phyloP scores from a whole-genome alignment of 108 stramenopile species.

The Pinguiococcus pyrenoidosus region DNA sequence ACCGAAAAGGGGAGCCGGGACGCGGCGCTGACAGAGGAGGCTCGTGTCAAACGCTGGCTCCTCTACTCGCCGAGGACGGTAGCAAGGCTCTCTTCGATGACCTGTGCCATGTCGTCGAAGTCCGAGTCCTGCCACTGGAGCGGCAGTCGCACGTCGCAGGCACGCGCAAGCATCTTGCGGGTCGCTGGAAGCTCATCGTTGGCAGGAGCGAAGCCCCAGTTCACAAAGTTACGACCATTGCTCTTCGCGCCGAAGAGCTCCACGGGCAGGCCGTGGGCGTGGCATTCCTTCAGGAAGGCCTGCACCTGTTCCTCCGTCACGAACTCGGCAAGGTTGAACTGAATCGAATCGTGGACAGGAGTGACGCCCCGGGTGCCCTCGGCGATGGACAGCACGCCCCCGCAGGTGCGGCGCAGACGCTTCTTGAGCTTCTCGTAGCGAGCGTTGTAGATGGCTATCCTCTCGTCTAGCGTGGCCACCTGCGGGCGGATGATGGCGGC shows the following conservation, averaged over 20 bases:
- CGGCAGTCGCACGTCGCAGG: slow-evolving; percentile 72
- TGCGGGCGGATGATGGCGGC: slow-evolving; percentile 64
- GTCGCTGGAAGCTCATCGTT: slow-evolving; percentile 62
- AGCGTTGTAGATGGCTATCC: slow-evolving; percentile 59
- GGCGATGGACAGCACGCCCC: slow-evolving; percentile 50
- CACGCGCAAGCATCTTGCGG: slow-evolving; percentile 55
- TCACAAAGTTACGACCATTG: slow-evolving; percentile 72
- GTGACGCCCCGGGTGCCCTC: slow-evolving; percentile 54
- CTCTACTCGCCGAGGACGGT: too few relatives aligned
- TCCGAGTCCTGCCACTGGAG: slow-evolving; percentile 73
- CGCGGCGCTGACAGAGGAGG: too few relatives aligned
- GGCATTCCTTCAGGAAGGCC: slow-evolving; percentile 53
- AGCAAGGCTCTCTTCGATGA: slow-evolving; percentile 53
- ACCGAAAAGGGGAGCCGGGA: too few relatives aligned
- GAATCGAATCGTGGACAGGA: slow-evolving; percentile 61
- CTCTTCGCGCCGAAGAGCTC: slow-evolving; percentile 67
- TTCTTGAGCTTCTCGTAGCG: slow-evolving; percentile 42
- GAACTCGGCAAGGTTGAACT: slow-evolving; percentile 56
- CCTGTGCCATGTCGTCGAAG: slow-evolving; percentile 60
- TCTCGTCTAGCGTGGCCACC: slow-evolving; percentile 54
- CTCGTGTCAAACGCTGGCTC: too few relatives aligned
- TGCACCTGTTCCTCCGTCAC: slow-evolving; percentile 52
- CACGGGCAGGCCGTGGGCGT: slow-evolving; percentile 61
- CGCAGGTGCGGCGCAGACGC: slow-evolving; percentile 37
- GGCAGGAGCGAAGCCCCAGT: slow-evolving; percentile 76